Percentiles rank a stretch among this genome's conserved stretches.
Conservation (phyloP, 768 basidiomycete species). For the Lyophyllum shimeji region DNA sequence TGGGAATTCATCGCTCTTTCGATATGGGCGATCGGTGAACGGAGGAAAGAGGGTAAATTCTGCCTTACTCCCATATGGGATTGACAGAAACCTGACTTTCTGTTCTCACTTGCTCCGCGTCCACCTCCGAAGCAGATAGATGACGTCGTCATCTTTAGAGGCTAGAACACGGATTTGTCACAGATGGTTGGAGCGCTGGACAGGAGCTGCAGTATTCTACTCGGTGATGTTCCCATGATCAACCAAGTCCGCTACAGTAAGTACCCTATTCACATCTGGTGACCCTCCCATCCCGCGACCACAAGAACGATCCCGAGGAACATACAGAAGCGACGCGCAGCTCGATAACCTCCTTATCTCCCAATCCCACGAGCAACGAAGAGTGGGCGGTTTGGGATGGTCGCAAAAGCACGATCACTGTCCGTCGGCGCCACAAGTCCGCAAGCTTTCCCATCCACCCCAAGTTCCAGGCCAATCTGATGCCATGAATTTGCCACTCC, state of each 20-base stretch:
- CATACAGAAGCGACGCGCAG: background rate
- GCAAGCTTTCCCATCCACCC: background rate
- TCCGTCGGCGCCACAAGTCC: background rate
- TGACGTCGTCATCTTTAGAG: background rate
- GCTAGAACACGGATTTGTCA: background rate
- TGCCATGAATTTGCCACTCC: background rate
- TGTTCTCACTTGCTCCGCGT: background rate
- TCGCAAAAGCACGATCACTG: background rate
- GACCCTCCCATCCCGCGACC: background rate
- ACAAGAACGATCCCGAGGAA: background rate
- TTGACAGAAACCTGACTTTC: background rate
- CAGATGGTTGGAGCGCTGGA: background rate
- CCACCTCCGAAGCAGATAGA: background rate
- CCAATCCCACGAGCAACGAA: background rate
- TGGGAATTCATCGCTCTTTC: background rate
- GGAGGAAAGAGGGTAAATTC: background rate
- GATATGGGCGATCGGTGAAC: background rate
- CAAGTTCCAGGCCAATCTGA: background rate
- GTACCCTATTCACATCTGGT: background rate
- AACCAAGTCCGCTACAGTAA: background rate
- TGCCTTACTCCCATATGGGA: background rate
- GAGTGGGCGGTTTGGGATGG: background rate
- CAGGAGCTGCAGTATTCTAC: background rate
- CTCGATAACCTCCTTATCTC: background rate
- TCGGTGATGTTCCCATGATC: background rate